These are phyloP conservation scores for Cyberlindnera maritima DNA, from an alignment of 805 yeast species.

Conservation along the genomic window DNA sequence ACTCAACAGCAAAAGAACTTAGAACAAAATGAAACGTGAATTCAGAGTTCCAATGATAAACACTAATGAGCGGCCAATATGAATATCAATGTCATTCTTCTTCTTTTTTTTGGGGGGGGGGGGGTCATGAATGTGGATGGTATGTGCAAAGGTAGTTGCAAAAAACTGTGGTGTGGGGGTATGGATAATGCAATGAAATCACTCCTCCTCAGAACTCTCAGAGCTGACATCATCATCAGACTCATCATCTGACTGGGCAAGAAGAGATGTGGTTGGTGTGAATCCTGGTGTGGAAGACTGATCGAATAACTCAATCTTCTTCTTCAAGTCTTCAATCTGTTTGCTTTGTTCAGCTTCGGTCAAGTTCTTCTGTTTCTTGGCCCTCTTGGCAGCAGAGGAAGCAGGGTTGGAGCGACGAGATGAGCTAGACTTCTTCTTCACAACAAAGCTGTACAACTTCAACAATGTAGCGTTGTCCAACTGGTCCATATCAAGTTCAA, in stretches of 20 bases:
- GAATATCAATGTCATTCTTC: too few relatives aligned
- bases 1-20: too few relatives aligned
- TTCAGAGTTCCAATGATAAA: too few relatives aligned
- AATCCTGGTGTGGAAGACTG: conserved; percentile 20
- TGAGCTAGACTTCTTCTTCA: conserved; percentile 36
- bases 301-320: conserved; percentile 73
- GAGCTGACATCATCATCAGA: conserved; percentile 59
- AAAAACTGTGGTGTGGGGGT: background rate
- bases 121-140: background rate
- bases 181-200: conserved; percentile 11
- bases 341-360: conserved; percentile 64
- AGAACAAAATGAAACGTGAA: too few relatives aligned
- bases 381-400: conserved; percentile 23
- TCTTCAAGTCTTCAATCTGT: conserved; percentile 69
- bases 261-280: conserved; percentile 8
- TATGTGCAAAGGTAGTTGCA: background rate
- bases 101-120: background rate
- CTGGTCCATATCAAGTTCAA: conserved; percentile 93
- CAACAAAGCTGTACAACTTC: conserved; percentile 81
- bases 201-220: conserved; percentile 74
- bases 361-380: conserved; percentile 53
- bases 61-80: too few relatives aligned
- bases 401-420: conserved; percentile 5
- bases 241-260: conserved; percentile 34
- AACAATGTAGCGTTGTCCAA: conserved; percentile 80